Evolutionary conservation across 495 filamentous ascomycete species (phyloP), one percentile per base, ranked within the genome.

Genomic region (Daldinia loculata): DNA sequence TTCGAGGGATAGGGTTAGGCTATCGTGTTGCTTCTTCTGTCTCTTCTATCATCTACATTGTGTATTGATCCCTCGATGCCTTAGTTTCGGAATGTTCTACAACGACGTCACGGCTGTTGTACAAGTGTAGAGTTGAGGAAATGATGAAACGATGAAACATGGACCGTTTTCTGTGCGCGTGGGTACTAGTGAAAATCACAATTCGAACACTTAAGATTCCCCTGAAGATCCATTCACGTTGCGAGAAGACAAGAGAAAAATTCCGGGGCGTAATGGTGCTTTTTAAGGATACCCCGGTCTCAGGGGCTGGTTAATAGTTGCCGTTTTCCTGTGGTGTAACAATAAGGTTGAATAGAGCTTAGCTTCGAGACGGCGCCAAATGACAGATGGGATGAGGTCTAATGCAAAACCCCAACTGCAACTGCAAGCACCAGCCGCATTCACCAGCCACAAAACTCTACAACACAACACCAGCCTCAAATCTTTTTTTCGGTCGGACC

Each of bases 91-190:
- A 65, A 53, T 52, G 70, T 68, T 68, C 70, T 68, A 65, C 65
- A 61, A 65, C 65, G 65, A 64, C 70, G 70, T 68, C 70, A 72
- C 48, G 32, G 50, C 55, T 34, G 48, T 56, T 22, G 55, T 59
- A 51, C 55, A 50, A 48, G 63, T 36, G 53, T 24, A 53, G 26
- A 57, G 27, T 51, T 48, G 64, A 22, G 61, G 60, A 53, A 53
- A 39, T 60, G 57, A 63, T 75, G 72, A 75, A 75, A 75, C 72
- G 57, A 63, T 75, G 72, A 75, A 75, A 75, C 72, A 61, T n/a
- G 61, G 36, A 53, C 51, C 15, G 52, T 56, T 56, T 63, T 64
- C 57, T 63, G 56, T 66, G 60, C 53, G 67, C 66, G 72, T 68
- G 67, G 50, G 56, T 65, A 64, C 55, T 17, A 45, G 38, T 43